Evolutionary conservation across 495 filamentous ascomycete genomes (phyloP).

Genomic region (Viridothelium virens): DNA sequence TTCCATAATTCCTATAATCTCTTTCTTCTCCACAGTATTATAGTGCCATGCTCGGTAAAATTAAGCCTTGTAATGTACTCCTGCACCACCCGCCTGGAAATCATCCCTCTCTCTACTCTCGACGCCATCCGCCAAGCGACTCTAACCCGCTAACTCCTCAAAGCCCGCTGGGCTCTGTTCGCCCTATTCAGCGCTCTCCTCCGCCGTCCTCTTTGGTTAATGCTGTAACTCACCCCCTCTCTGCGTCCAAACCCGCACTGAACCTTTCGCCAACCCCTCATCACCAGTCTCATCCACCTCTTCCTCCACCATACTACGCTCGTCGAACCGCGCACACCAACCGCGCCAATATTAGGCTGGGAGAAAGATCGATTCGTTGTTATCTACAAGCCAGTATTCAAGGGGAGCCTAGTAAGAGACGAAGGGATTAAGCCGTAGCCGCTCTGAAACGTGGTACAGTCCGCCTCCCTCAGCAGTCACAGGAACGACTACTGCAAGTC

Average conservation of each 20-base stretch:
- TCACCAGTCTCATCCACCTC: conserved; percentile 24
- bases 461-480: too few relatives aligned
- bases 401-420: conserved; percentile 6
- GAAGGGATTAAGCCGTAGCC: conserved; percentile 28
- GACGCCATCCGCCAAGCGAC: neutral
- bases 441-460: conserved; percentile 35
- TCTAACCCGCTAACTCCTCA: conserved; percentile 33
- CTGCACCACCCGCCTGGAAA: neutral
- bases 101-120: neutral
- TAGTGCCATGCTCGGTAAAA: neutral
- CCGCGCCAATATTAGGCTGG: conserved; percentile 27
- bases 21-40: too few relatives aligned
- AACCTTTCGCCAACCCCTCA: conserved; percentile 32
- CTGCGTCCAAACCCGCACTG: conserved; percentile 30
- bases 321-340: conserved; percentile 26
- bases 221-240: conserved; percentile 27
- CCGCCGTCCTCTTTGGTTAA: conserved; percentile 30
- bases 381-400: conserved; percentile 20
- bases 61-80: neutral
- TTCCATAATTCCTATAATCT: too few relatives aligned
- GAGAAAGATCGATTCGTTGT: conserved; percentile 33
- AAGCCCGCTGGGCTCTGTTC: conserved; percentile 29
- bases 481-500: too few relatives aligned
- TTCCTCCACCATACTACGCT: conserved; percentile 23
- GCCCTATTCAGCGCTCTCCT: conserved; percentile 23